A percentile compares a stretch with the other conserved stretches of the same genome.
Evolutionary conservation across 306 rosid species (phyloP).

Genomic region (Cucurbita moschata): DNA sequence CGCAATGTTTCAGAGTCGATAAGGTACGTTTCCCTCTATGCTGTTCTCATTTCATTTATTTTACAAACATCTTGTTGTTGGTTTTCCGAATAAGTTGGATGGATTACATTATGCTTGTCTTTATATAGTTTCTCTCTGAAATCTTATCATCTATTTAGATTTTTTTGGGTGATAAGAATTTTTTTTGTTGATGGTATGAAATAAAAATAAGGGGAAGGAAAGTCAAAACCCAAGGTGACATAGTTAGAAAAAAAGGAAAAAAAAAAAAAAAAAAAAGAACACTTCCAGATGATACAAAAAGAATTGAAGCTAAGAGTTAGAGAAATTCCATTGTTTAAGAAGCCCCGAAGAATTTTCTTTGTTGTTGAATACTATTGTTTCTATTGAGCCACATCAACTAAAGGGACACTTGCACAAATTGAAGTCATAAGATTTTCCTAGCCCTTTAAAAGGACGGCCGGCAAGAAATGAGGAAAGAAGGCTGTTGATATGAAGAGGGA

Average conservation of each 20-base stretch:
- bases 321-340: background rate
- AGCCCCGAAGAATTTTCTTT: background rate
- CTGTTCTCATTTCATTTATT: background rate
- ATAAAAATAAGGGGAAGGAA: background rate
- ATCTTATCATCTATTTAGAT: background rate
- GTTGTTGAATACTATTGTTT: background rate
- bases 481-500: background rate
- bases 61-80: background rate
- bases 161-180: background rate
- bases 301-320: background rate
- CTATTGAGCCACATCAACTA: background rate
- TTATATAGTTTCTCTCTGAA: background rate
- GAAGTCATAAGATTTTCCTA: background rate
- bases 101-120: background rate
- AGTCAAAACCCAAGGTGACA: background rate
- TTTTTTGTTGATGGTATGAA: background rate
- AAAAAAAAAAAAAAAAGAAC: background rate
- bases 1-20: conserved; percentile 67
- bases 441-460: background rate
- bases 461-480: background rate
- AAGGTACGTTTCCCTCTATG: conserved; percentile 28
- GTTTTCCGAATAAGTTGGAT: background rate
- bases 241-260: background rate
- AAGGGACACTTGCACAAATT: background rate
- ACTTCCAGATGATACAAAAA: background rate